Evolutionary conservation across 2,329 filamentous ascomycete genomes (phyloP).

Genomic region (Aureobasidium uvarum): DNA sequence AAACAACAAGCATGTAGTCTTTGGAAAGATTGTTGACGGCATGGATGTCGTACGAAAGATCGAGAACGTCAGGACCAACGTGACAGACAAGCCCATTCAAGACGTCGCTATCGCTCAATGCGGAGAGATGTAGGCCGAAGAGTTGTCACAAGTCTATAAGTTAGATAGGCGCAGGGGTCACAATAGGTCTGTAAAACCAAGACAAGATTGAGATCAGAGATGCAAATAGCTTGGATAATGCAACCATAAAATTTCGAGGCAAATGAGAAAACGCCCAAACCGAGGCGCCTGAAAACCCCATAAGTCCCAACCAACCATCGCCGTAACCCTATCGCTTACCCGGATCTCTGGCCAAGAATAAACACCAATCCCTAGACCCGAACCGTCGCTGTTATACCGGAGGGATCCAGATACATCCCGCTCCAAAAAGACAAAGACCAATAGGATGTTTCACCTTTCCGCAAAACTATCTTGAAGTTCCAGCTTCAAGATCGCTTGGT

Average conservation of each 20-base stretch:
- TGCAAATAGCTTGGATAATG: not conserved
- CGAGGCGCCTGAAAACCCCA: not conserved
- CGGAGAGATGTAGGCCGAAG: conserved; percentile 73
- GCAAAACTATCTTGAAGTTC: conserved; percentile 25
- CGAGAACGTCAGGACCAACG: conserved; percentile 76
- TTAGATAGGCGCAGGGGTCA: not conserved
- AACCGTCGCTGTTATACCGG: conserved; percentile 18
- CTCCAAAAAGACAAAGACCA: not conserved
- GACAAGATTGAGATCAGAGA: not conserved
- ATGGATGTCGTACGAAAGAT: conserved; percentile 92
- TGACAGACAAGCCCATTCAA: conserved; percentile 74
- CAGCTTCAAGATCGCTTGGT: conserved; percentile 36
- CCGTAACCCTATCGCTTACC: conserved; percentile 5
- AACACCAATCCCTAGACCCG: not conserved
- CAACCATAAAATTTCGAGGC: not conserved
- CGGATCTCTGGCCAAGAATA: not conserved
- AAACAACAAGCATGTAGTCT: conserved; percentile 92
- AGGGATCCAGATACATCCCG: not conserved
- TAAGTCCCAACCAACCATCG: not conserved
- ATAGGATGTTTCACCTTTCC: not conserved
- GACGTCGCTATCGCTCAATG: conserved; percentile 84
- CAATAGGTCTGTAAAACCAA: not conserved
- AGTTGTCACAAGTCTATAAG: not conserved
- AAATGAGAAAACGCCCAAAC: conserved; percentile 8
- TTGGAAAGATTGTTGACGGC: conserved; percentile 84